These are phyloP conservation scores for Lepidium aucheri DNA, from an alignment of 345 rosid genomes.

Conservation along the genomic window DNA sequence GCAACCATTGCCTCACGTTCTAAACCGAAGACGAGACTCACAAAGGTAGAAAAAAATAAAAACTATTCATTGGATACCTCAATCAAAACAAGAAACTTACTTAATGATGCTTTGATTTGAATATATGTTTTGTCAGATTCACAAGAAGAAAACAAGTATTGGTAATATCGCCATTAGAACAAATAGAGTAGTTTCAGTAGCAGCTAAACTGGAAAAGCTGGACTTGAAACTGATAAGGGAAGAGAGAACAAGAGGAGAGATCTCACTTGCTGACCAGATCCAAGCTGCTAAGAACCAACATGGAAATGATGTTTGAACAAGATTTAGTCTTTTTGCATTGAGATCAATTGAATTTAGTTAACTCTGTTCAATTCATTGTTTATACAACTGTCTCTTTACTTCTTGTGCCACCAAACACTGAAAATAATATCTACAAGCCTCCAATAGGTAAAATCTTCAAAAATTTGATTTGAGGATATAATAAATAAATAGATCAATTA, in stretches of 20 bases:
- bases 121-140: constrained; percentile 39
- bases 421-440: no score
- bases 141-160: constrained; percentile 39
- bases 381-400: no score
- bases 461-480: no score
- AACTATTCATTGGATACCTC: neutral
- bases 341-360: constrained; percentile 2
- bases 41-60: constrained; percentile 37
- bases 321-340: constrained; percentile 17
- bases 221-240: no score
- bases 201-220: no score
- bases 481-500: no score
- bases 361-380: no score
- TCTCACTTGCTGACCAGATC: constrained; percentile 82
- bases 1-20: constrained; percentile 13
- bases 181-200: constrained; percentile 17
- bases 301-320: constrained; percentile 12
- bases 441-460: no score
- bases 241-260: constrained; percentile 23
- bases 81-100: neutral
- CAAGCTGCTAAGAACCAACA: constrained; percentile 55
- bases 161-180: constrained; percentile 24
- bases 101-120: neutral
- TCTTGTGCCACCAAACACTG: no score
- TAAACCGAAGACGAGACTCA: constrained; percentile 45